Percentiles rank a stretch among this genome's conserved stretches.
phyloP scores from a whole-genome alignment of 495 filamentous ascomycete genomes.

The Lophium mytilinum region DNA sequence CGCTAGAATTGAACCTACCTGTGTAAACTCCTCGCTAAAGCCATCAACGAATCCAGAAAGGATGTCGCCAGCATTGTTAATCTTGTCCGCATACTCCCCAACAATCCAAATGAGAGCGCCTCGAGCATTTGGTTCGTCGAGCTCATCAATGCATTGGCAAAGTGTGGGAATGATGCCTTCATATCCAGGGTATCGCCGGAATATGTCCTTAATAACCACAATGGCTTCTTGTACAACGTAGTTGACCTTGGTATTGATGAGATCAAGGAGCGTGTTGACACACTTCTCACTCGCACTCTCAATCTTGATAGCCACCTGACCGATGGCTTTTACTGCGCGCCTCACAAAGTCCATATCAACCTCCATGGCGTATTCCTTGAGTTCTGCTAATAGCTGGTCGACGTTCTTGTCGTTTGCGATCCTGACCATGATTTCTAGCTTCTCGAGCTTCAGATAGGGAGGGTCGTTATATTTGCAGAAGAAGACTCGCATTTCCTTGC shows the following conservation, averaged over 20 bases:
- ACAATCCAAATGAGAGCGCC: slow-evolving; percentile 97
- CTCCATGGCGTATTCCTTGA: slow-evolving; percentile 96
- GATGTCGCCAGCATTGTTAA: slow-evolving; percentile 92
- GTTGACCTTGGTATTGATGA: slow-evolving; percentile 96
- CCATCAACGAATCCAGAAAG: slow-evolving; percentile 78
- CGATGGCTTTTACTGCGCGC: slow-evolving; percentile 87
- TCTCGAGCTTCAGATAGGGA: slow-evolving; percentile 93
- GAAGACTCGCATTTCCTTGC: slow-evolving; percentile 95
- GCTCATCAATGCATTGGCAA: slow-evolving; percentile 92
- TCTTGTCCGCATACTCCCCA: slow-evolving; percentile 97
- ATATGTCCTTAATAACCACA: slow-evolving; percentile 97
- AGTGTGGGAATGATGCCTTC: slow-evolving; percentile 95
- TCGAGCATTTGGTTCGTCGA: slow-evolving; percentile 89
- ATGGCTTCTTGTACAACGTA: slow-evolving; percentile 98
- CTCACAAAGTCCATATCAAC: slow-evolving; percentile 99
- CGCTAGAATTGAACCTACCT: slow-evolving; percentile 40
- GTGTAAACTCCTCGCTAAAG: slow-evolving; percentile 87
- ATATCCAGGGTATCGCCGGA: slow-evolving; percentile 94
- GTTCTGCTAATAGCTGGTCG: slow-evolving; percentile 84
- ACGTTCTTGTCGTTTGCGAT: slow-evolving; percentile 98
- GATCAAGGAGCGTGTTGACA: slow-evolving; percentile 84
- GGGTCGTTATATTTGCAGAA: slow-evolving; percentile 99
- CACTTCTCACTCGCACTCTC: slow-evolving; percentile 88
- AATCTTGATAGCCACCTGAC: slow-evolving; percentile 97
- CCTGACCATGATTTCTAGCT: slow-evolving; percentile 97